Percentiles rank a stretch among this genome's conserved stretches.
Conservation (phyloP, 371 early-diverging fungal genomes). For the Mortierella sp. region DNA sequence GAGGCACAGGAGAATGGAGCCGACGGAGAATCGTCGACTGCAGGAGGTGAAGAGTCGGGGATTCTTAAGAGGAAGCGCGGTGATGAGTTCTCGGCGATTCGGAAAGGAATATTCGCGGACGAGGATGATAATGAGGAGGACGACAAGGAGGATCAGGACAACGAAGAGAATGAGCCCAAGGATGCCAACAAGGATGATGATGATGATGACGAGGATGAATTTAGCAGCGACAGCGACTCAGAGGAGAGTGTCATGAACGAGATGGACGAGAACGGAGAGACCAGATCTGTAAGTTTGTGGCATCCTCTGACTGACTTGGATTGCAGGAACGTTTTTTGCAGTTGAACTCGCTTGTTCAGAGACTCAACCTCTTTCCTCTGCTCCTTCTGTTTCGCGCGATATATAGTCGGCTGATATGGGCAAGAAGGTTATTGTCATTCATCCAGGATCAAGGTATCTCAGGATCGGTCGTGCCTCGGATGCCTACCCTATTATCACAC, state of each 20-base stretch:
- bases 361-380: background rate
- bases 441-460: constrained; percentile 88
- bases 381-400: background rate
- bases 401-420: constrained; percentile 40
- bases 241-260: constrained; percentile 46
- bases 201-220: constrained; percentile 28
- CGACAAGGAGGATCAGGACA: constrained; percentile 11
- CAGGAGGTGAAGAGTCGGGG: background rate
- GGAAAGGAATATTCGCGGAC: constrained; percentile 43
- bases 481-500: constrained; percentile 81
- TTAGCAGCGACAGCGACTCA: constrained; percentile 49
- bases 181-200: constrained; percentile 25
- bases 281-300: constrained; percentile 29
- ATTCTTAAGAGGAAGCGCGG: constrained; percentile 21
- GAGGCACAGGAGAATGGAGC: constrained; percentile 7
- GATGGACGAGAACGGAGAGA: constrained; percentile 50
- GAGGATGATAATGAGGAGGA: constrained; percentile 29
- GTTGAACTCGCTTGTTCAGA: background rate
- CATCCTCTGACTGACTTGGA: background rate
- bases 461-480: constrained; percentile 87
- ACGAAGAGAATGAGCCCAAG: background rate
- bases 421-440: constrained; percentile 79
- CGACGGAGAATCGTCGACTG: background rate
- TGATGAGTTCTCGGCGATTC: constrained; percentile 36
- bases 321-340: too few species aligned